phyloP scores from a whole-genome alignment of 139 green algal genomes.

The Diplosphaera chodatii region DNA sequence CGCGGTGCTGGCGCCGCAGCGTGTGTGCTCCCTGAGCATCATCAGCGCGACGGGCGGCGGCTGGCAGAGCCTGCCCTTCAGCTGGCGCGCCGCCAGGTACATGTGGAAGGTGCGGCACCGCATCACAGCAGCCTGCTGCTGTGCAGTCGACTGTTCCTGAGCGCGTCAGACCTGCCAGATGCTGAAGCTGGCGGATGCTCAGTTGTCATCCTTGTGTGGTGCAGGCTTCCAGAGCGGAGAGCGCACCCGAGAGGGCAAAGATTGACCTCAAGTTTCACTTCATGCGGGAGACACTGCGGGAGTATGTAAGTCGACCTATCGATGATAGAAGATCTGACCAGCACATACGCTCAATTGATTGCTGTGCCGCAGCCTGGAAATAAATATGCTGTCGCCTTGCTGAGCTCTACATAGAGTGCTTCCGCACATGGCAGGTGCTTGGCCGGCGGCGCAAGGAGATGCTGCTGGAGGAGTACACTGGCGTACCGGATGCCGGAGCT shows the following conservation, averaged over 20 bases:
- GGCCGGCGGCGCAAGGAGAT: slow-evolving; percentile 7
- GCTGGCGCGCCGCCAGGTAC: slow-evolving; percentile 17
- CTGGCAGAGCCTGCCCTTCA: slow-evolving; percentile 27
- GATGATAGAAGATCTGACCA: too few species aligned
- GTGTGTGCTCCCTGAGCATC: slow-evolving; percentile 27
- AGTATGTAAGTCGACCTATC: background rate
- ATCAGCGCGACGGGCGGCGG: slow-evolving; percentile 34
- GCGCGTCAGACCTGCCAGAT: too few species aligned
- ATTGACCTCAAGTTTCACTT: slow-evolving; percentile 44
- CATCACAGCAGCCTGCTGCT: too few species aligned
- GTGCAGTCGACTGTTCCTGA: too few species aligned
- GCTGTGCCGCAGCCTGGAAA: too few species aligned
- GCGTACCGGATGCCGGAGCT: background rate
- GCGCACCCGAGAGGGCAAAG: slow-evolving; percentile 12
- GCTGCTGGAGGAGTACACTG: slow-evolving; percentile 20
- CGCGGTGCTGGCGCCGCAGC: slow-evolving; percentile 23
- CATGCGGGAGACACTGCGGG: slow-evolving; percentile 21
- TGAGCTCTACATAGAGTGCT: too few species aligned
- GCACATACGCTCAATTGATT: too few species aligned
- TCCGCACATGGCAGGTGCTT: background rate
- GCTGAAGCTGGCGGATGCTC: too few species aligned
- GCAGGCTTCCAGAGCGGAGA: background rate
- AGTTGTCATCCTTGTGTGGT: too few species aligned
- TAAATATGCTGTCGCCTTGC: too few species aligned
- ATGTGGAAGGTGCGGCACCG: slow-evolving; percentile 6